Evolutionary conservation across 352 stramenopile genomes (phyloP).

Genomic region (Phytophthora kernoviae): DNA sequence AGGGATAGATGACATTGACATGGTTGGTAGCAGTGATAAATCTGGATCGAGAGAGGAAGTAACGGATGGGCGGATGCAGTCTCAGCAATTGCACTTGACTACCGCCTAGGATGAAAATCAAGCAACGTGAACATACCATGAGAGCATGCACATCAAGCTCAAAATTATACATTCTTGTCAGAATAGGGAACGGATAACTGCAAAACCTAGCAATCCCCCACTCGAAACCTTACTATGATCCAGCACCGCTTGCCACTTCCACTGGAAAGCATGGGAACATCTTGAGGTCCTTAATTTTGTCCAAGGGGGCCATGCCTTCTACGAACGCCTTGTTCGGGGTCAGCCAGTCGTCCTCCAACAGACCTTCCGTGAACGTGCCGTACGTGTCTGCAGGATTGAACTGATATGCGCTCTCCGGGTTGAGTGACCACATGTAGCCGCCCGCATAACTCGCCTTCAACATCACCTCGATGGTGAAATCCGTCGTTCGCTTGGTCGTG

Average conservation of each 20-base stretch:
- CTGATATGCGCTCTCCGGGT: slow-evolving; percentile 78
- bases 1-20: neutral
- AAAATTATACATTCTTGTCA: slow-evolving; percentile 38
- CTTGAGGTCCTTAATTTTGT: slow-evolving; percentile 58
- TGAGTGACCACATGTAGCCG: slow-evolving; percentile 84
- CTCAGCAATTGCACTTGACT: neutral
- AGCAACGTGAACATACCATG: neutral
- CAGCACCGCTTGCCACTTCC: slow-evolving; percentile 9
- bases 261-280: slow-evolving; percentile 70
- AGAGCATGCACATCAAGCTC: slow-evolving; percentile 5
- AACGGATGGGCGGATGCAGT: slow-evolving; percentile 19
- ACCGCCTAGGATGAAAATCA: no score
- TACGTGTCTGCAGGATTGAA: slow-evolving; percentile 72
- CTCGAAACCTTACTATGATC: slow-evolving; percentile 12
- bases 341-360: slow-evolving; percentile 74
- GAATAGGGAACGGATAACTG: slow-evolving; percentile 22
- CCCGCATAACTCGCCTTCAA: slow-evolving; percentile 56
- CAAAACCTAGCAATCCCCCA: neutral
- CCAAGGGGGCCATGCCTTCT: slow-evolving; percentile 54
- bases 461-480: slow-evolving; percentile 73
- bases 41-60: slow-evolving; percentile 2
- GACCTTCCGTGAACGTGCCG: slow-evolving; percentile 64
- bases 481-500: slow-evolving; percentile 67
- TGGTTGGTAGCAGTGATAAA: slow-evolving; percentile 13
- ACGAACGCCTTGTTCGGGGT: slow-evolving; percentile 70